Evolutionary conservation across 768 basidiomycete species (phyloP).

Genomic region (Suillus fuscotomentosus): DNA sequence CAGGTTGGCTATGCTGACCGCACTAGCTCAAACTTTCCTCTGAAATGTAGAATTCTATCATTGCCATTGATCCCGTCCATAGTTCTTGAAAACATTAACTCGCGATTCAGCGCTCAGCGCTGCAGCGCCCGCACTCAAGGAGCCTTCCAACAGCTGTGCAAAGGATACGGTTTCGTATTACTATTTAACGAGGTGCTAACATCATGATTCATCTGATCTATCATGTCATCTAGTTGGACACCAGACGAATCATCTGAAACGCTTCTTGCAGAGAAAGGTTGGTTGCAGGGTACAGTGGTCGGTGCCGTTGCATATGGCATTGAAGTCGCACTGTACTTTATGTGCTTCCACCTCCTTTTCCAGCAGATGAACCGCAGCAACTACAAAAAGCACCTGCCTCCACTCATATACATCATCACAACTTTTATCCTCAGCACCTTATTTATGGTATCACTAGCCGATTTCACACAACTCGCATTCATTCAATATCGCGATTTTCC

Average conservation of each 20-base stretch:
- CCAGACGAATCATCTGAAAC: background rate
- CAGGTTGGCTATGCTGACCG: too few species aligned
- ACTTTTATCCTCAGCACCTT: slow-evolving; percentile 18
- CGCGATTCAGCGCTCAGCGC: too few species aligned
- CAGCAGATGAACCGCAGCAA: background rate
- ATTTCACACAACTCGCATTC: slow-evolving; percentile 27
- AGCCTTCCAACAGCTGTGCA: too few species aligned
- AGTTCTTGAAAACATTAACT: too few species aligned
- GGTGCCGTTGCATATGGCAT: slow-evolving; percentile 14
- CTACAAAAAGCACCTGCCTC: background rate
- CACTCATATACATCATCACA: slow-evolving; percentile 6
- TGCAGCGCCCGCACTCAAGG: too few species aligned
- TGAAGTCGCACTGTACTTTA: slow-evolving; percentile 7
- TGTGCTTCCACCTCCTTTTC: slow-evolving; percentile 4
- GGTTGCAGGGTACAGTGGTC: background rate
- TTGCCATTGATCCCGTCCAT: too few species aligned
- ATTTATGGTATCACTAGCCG: slow-evolving; percentile 15
- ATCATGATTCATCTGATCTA: background rate
- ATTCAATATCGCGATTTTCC: slow-evolving; percentile 32
- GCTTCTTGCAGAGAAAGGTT: background rate
- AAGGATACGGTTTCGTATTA: too few species aligned
- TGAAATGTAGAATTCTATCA: too few species aligned
- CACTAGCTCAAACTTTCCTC: too few species aligned
- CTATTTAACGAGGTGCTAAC: too few species aligned
- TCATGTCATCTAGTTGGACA: slow-evolving; percentile 1